Evolutionary conservation across 768 basidiomycete species (phyloP), one percentile per base, ranked within the genome.

Genomic region (Serendipita vermifera): DNA sequence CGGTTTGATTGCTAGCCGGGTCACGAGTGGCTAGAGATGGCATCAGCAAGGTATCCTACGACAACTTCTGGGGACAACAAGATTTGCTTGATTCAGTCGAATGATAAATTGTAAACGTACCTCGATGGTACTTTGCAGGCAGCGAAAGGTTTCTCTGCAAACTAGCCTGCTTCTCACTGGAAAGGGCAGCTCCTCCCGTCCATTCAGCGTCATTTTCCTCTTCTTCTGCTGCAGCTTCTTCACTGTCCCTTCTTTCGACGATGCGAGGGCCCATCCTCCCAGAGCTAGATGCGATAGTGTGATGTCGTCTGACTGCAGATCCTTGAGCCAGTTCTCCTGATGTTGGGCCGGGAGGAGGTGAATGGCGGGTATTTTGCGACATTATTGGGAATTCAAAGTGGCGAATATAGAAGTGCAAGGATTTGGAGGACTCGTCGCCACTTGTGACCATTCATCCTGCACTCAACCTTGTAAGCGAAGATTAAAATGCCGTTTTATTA

Each of bases 81-180:
- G 15, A 6, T 36, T 15, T 26, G 6, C 11, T 14, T 56, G n/a
- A 31, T 20, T 17, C 20, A 32, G 26, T 32, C 31, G 51, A 33
- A 13, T 31, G 36, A 26, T 38, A 27, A 33, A 38, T 9, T 27
- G 39, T 33, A 14, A 38, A 58, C 33, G 58, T 63, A 85, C 87
- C 80, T 64, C 83, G 77, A 71, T 84, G 83, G 64, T 87, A 88
- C 65, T 77, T 79, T 53, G 87, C 85, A 1, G 87, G 87, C 57
- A 89, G 75, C 22, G 87, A 89, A 57, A 79, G 79, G 69, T 89
- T 87, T 48, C 87, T 75, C 66, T 88, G 87, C 57, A 89, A 74
- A 54, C 61, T 60, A 36, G 79, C 81, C 5, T 80, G 77, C 68
- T 87, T 87, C 69, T 88, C 87, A 48, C 86, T 87, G 26, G 88